phyloP scores from a whole-genome alignment of 805 yeast species.

The Barnettozyma sucrosica region DNA sequence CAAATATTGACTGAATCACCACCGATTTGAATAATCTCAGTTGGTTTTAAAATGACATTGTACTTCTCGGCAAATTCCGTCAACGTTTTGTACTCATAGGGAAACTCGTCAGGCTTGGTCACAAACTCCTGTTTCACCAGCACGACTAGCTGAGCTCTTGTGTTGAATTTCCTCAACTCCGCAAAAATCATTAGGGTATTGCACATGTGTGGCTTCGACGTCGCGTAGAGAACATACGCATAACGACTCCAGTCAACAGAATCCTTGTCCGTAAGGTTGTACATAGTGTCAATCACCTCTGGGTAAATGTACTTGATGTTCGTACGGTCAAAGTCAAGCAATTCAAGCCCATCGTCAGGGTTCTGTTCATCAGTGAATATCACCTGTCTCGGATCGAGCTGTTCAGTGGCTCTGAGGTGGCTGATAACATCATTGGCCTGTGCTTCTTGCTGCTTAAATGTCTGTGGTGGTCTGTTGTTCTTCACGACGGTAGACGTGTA shows the following conservation, averaged over 20 bases:
- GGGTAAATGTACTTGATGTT: slow-evolving; percentile 22
- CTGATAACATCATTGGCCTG: not conserved
- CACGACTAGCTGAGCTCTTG: slow-evolving; percentile 43
- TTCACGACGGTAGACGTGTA: not conserved
- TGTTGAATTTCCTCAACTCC: slow-evolving; percentile 32
- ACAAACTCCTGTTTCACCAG: slow-evolving; percentile 31
- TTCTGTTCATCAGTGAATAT: not conserved
- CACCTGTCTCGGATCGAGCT: not conserved
- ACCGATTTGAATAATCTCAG: slow-evolving; percentile 14
- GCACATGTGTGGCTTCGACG: slow-evolving; percentile 44
- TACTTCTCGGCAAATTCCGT: slow-evolving; percentile 8
- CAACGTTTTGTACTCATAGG: slow-evolving; percentile 11
- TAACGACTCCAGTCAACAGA: slow-evolving; percentile 36
- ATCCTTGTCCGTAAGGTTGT: slow-evolving; percentile 14
- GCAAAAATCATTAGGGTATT: slow-evolving; percentile 45
- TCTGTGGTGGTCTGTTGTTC: not conserved
- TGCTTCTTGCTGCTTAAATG: not conserved
- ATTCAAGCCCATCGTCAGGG: slow-evolving; percentile 1
- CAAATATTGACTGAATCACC: slow-evolving; percentile 29
- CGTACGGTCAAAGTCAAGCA: slow-evolving; percentile 20
- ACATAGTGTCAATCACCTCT: slow-evolving; percentile 20
- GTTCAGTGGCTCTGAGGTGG: not conserved
- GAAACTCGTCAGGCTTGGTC: slow-evolving; percentile 15
- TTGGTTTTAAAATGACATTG: slow-evolving; percentile 16
- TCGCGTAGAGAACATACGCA: slow-evolving; percentile 61